Percentiles rank a stretch among this genome's conserved stretches.
Conservation (phyloP, 2,329 filamentous ascomycete genomes). For the Cytospora mali region DNA sequence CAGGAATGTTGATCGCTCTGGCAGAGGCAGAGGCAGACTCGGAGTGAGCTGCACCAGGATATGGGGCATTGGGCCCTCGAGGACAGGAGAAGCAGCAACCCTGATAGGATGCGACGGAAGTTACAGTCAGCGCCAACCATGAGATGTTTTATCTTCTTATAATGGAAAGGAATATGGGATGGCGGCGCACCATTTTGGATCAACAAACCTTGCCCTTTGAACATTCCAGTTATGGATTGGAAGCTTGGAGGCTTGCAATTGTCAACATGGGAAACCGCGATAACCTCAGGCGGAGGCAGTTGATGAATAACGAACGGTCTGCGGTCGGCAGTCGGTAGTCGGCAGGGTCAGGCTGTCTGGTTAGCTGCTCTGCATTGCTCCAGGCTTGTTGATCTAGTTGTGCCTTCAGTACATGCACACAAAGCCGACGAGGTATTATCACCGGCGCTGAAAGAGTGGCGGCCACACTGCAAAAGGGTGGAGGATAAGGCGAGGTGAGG, state of each 20-base stretch:
- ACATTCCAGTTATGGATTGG: neutral
- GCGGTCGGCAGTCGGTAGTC: no score
- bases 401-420: neutral
- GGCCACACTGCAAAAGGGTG: neutral
- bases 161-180: neutral
- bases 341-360: neutral
- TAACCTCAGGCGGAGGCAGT: neutral
- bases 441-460: neutral
- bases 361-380: neutral
- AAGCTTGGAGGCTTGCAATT: neutral
- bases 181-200: neutral
- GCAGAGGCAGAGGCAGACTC: constrained; percentile 50
- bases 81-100: constrained; percentile 62
- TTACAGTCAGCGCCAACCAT: neutral
- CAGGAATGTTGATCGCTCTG: constrained; percentile 54
- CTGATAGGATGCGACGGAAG: constrained; percentile 38
- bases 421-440: neutral
- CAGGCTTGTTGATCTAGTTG: neutral
- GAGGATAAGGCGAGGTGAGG: neutral
- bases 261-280: neutral
- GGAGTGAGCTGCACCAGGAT: constrained; percentile 46
- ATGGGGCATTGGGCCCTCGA: constrained; percentile 56
- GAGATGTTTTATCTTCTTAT: neutral
- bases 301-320: neutral
- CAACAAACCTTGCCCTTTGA: neutral